Conservation (phyloP, 495 filamentous ascomycete genomes). For the Tuber indicum region DNA sequence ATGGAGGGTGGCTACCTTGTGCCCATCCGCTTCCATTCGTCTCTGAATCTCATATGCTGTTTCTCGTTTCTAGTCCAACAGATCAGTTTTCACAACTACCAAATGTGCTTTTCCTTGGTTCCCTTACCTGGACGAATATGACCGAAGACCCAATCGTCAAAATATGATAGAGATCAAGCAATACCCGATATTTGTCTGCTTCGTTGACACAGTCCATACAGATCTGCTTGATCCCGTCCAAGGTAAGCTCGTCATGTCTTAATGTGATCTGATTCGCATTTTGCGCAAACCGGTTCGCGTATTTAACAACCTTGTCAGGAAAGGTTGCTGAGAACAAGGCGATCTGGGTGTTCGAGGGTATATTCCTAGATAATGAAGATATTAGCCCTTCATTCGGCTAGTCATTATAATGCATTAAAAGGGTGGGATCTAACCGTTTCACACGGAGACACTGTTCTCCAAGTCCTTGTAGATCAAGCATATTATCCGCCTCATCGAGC, state of each 20-base stretch:
- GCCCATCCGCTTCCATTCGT: slow-evolving; percentile 79
- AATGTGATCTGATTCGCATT: slow-evolving; percentile 81
- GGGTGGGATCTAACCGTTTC: slow-evolving; percentile 56
- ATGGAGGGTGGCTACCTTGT: slow-evolving; percentile 81
- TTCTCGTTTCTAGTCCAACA: slow-evolving; percentile 57
- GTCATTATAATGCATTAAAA: neutral
- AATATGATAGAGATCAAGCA: slow-evolving; percentile 87
- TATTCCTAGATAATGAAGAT: slow-evolving; percentile 6
- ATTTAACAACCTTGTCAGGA: slow-evolving; percentile 71
- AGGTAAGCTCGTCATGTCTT: slow-evolving; percentile 80
- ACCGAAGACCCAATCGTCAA: slow-evolving; percentile 95
- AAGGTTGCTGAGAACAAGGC: slow-evolving; percentile 97
- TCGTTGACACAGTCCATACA: slow-evolving; percentile 82
- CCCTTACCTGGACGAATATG: slow-evolving; percentile 82
- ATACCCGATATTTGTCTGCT: slow-evolving; percentile 73
- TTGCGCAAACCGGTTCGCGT: slow-evolving; percentile 72
- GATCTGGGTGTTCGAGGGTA: slow-evolving; percentile 56
- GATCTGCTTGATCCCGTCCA: slow-evolving; percentile 93
- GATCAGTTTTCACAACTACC: slow-evolving; percentile 16
- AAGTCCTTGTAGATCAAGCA: slow-evolving; percentile 87
- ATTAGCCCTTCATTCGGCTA: slow-evolving; percentile 1
- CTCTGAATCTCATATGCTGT: slow-evolving; percentile 75
- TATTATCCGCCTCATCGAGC: slow-evolving; percentile 92
- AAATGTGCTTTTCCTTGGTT: slow-evolving; percentile 16
- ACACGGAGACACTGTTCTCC: slow-evolving; percentile 91